A percentile compares a stretch with the other conserved stretches of the same genome.
Conservation (phyloP, 2,329 filamentous ascomycete genomes). For the Verticillium alfalfae region DNA sequence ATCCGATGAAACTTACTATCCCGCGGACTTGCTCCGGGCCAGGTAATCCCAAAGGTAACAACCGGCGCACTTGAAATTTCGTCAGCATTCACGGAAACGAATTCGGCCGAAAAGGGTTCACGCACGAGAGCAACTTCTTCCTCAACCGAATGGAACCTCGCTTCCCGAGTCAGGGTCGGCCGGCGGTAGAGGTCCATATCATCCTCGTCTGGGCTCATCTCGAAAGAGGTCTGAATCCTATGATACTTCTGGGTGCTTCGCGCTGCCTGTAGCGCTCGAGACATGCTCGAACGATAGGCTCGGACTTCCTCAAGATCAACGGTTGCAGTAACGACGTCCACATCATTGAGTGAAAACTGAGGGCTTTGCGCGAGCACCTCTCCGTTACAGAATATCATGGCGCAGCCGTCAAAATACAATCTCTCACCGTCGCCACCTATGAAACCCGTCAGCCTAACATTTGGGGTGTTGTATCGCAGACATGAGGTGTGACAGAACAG, state of each 20-base stretch:
- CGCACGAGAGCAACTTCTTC: slow-evolving; percentile 56
- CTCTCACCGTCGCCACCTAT: slow-evolving; percentile 51
- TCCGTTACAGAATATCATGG: slow-evolving; percentile 59
- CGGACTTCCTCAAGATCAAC: slow-evolving; percentile 69
- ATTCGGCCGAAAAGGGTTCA: background rate
- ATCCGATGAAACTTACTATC: slow-evolving; percentile 22
- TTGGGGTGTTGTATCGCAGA: background rate
- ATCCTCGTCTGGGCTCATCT: slow-evolving; percentile 24
- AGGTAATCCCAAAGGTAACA: slow-evolving; percentile 65
- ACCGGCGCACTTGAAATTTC: slow-evolving; percentile 39
- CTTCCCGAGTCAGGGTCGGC: slow-evolving; percentile 36
- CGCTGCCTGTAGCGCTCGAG: slow-evolving; percentile 54
- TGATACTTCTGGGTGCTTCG: slow-evolving; percentile 36
- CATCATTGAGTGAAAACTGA: slow-evolving; percentile 62
- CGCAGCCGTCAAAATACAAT: slow-evolving; percentile 46
- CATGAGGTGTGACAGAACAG: background rate
- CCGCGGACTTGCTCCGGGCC: slow-evolving; percentile 38
- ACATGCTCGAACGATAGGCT: slow-evolving; percentile 49
- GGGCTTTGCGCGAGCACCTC: slow-evolving; percentile 41
- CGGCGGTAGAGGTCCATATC: slow-evolving; percentile 32
- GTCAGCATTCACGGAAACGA: background rate
- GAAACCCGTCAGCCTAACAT: slow-evolving; percentile 30
- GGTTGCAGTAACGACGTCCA: slow-evolving; percentile 62
- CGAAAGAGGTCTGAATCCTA: slow-evolving; percentile 30
- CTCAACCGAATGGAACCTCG: slow-evolving; percentile 55